Evolutionary conservation across 805 yeast species (phyloP), one percentile per base, ranked within the genome.

Genomic region (Ogataea polymorpha): DNA sequence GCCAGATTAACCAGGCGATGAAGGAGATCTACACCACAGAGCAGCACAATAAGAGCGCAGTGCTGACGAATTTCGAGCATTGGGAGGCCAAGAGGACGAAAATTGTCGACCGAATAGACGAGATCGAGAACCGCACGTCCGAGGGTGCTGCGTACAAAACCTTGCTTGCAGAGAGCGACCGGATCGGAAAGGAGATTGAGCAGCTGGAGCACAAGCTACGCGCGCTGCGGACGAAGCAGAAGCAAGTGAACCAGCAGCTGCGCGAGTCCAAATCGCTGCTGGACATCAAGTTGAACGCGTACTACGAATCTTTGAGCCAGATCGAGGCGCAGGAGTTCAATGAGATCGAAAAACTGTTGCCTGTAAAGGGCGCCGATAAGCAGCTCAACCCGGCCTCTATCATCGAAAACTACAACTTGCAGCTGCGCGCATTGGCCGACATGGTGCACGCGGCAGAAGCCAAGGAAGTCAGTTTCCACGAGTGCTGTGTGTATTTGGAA

Each of bases 231-330:
- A 48, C 48, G 2, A 71, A 68, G 51, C 67, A 67, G 37, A 47
- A 42, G 9, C 43, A 65, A 3, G 38, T 77, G 0, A 49, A 53
- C 8, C 38, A 48, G 8, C 80, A 75, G 49, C 57, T 75, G 21
- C 59, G 63, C 18, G 67, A 66, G 14, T 67, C 80, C 1, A 68
- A 72, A 48, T 74, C 80, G 2, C 66, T 76, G 3, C 48, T 77
- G 18, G 81, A 76, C 41, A 71, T 75, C 42, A 68, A 63, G 45
- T 54, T 76, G 0, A 69, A 75, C 10, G 65, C 65, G 30, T 72
- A 69, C 44, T 68, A 68, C 12, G 71, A 70, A 26, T 49, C 61
- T 3, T 41, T 62, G 13, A 55, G 53, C 12, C 45, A 39, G 27
- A 40, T 64, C 5, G 58, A 56, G 21, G 28, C 45, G 4, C 32